Percentiles rank a stretch among this genome's conserved stretches.
Conservation (phyloP, 2,329 filamentous ascomycete genomes). For the Aspergillus glaucus region DNA sequence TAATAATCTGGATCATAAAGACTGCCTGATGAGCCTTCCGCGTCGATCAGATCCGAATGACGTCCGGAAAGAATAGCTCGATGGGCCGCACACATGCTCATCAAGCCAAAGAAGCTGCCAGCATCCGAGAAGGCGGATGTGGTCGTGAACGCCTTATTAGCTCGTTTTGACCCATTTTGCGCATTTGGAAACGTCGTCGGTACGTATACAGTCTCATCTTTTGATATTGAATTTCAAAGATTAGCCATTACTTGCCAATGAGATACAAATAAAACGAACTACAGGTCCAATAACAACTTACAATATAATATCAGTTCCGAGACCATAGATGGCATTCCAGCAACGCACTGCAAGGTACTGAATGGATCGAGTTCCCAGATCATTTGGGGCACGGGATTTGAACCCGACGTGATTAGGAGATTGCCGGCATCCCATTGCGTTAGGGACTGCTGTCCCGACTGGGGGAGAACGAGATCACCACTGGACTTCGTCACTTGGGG, state of each 20-base stretch:
- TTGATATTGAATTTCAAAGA: not conserved
- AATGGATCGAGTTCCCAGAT: too few species aligned
- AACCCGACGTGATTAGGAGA: too few species aligned
- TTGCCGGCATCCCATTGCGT: too few species aligned
- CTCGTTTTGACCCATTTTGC: constrained; percentile 16
- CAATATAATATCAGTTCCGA: too few species aligned
- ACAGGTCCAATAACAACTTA: too few species aligned
- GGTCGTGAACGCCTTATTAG: constrained; percentile 25
- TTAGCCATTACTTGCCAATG: too few species aligned
- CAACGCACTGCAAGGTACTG: too few species aligned
- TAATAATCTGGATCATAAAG: constrained; percentile 32
- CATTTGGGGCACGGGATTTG: too few species aligned
- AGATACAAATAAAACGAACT: not conserved
- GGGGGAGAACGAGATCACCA: too few species aligned
- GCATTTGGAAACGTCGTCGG: constrained; percentile 36
- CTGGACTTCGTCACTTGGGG: too few species aligned
- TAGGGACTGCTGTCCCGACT: too few species aligned
- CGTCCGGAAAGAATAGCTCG: constrained; percentile 26
- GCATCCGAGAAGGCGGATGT: constrained; percentile 28
- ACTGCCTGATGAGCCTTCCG: constrained; percentile 11
- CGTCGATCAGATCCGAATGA: constrained; percentile 17
- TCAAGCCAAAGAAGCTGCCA: constrained; percentile 34
- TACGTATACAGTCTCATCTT: constrained; percentile 30
- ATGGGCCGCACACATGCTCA: constrained; percentile 36
- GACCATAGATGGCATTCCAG: too few species aligned